Percentiles rank a stretch among this genome's conserved stretches.
These are phyloP conservation scores for Achaetomiella virescens DNA, from an alignment of 495 filamentous ascomycete genomes.

Conservation along the genomic window DNA sequence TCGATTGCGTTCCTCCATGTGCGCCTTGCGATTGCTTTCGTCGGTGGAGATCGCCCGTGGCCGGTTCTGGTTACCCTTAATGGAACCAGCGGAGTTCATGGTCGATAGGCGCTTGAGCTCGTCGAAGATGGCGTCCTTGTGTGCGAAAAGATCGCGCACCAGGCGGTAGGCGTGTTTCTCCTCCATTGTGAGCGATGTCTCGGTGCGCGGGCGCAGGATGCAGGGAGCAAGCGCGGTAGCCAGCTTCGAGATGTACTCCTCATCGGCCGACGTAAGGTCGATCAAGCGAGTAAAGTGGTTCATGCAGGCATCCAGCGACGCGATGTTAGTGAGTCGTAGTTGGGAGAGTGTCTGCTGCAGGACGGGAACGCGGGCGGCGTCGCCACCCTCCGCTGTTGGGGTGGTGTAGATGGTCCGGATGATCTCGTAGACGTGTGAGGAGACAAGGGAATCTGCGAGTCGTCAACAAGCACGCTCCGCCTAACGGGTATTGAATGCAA, in stretches of 20 bases:
- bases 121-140: slow-evolving; percentile 92
- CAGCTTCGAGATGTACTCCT: slow-evolving; percentile 71
- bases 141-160: slow-evolving; percentile 83
- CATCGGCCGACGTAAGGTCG: slow-evolving; percentile 92
- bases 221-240: slow-evolving; percentile 78
- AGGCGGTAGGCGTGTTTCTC: slow-evolving; percentile 91
- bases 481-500: background rate
- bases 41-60: slow-evolving; percentile 90
- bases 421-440: slow-evolving; percentile 97
- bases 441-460: slow-evolving; percentile 80
- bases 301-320: slow-evolving; percentile 94
- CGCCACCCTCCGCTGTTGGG: slow-evolving; percentile 62
- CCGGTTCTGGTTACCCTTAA: slow-evolving; percentile 47
- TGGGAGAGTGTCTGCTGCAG: slow-evolving; percentile 94
- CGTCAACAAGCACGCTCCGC: slow-evolving; percentile 14
- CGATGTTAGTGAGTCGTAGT: slow-evolving; percentile 93
- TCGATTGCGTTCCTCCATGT: slow-evolving; percentile 86
- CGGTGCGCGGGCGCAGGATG: slow-evolving; percentile 76
- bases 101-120: slow-evolving; percentile 90
- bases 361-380: slow-evolving; percentile 73
- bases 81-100: slow-evolving; percentile 48
- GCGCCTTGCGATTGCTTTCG: slow-evolving; percentile 87
- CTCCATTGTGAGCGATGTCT: slow-evolving; percentile 87
- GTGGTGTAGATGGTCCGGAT: slow-evolving; percentile 94
- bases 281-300: slow-evolving; percentile 97